Conservation (phyloP, 2,329 filamentous ascomycete genomes). For the Shiraia bambusicola region DNA sequence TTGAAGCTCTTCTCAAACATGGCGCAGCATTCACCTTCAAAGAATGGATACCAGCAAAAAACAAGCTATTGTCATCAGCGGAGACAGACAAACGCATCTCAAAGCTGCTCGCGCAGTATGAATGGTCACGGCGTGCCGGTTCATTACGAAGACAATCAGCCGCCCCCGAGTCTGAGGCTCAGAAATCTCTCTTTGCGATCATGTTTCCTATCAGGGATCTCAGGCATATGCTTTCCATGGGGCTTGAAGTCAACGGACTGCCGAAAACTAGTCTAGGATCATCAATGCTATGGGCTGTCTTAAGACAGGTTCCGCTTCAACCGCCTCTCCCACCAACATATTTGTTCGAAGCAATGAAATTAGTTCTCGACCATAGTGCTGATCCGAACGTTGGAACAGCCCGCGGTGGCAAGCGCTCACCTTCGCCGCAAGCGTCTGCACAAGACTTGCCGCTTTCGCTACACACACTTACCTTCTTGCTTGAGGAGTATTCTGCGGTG, state of each 20-base stretch:
- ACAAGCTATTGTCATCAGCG: slow-evolving; percentile 8
- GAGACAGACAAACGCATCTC: slow-evolving; percentile 19
- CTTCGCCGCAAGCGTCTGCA: slow-evolving; percentile 9
- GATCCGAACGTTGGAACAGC: slow-evolving; percentile 23
- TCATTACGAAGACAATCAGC: slow-evolving; percentile 20
- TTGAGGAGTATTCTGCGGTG: slow-evolving; percentile 25
- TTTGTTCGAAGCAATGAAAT: slow-evolving; percentile 18
- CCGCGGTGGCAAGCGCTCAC: slow-evolving; percentile 10
- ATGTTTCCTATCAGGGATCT: slow-evolving; percentile 26
- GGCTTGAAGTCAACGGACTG: slow-evolving; percentile 24
- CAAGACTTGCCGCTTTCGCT: slow-evolving; percentile 8
- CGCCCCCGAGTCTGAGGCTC: slow-evolving; percentile 2
- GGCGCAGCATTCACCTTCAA: slow-evolving; percentile 30
- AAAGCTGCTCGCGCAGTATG: slow-evolving; percentile 28
- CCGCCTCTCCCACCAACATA: slow-evolving; percentile 19
- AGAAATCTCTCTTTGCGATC: slow-evolving; percentile 13
- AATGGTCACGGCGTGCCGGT: slow-evolving; percentile 26
- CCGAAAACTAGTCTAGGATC: slow-evolving; percentile 15
- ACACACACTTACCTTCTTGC: slow-evolving; percentile 27
- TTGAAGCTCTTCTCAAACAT: slow-evolving; percentile 26
- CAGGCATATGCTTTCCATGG: slow-evolving; percentile 24
- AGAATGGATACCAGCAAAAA: slow-evolving; percentile 24
- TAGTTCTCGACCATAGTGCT: slow-evolving; percentile 17
- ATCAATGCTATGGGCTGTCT: slow-evolving; percentile 26
- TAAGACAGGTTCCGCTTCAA: slow-evolving; percentile 19